These are phyloP conservation scores for Astraeus odoratus DNA, from an alignment of 768 basidiomycete species.

Conservation along the genomic window DNA sequence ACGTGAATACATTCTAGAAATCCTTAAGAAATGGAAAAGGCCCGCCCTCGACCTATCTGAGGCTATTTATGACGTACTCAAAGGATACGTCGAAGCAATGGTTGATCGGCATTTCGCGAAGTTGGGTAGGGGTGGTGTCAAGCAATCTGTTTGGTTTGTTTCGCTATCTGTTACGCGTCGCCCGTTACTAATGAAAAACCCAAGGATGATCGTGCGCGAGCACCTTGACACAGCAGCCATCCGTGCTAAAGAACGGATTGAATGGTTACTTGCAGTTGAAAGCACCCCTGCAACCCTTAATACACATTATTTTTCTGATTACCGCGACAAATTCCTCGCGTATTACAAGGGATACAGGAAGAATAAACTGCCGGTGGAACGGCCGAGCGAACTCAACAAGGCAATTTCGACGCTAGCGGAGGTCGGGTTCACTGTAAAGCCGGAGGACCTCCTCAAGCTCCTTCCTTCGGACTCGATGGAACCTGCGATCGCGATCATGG, in stretches of 20 bases:
- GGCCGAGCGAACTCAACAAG: no score
- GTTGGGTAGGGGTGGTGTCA: constrained; percentile 47
- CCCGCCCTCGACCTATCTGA: constrained; percentile 45
- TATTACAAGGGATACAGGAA: constrained; percentile 36
- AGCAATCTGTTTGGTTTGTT: constrained; percentile 41
- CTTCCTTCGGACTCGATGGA: constrained; percentile 47
- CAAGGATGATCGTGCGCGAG: constrained; percentile 44
- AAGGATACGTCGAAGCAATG: constrained; percentile 34
- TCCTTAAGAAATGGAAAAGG: constrained; percentile 40
- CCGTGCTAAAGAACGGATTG: constrained; percentile 34
- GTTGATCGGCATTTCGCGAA: constrained; percentile 43
- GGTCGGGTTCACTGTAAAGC: constrained; percentile 26
- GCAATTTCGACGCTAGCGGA: constrained; percentile 3
- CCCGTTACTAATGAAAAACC: background rate
- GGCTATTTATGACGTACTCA: constrained; percentile 30
- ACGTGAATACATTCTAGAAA: constrained; percentile 37
- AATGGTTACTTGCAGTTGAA: constrained; percentile 47
- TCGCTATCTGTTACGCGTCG: background rate
- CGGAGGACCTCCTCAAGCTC: constrained; percentile 42
- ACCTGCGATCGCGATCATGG: constrained; percentile 59
- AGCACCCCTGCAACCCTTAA: constrained; percentile 45
- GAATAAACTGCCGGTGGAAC: background rate
- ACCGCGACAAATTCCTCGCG: constrained; percentile 41
- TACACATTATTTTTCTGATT: constrained; percentile 43
- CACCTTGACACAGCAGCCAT: constrained; percentile 41